phyloP scores from a whole-genome alignment of 352 stramenopile genomes.

The Phytophthora ohioensis region DNA sequence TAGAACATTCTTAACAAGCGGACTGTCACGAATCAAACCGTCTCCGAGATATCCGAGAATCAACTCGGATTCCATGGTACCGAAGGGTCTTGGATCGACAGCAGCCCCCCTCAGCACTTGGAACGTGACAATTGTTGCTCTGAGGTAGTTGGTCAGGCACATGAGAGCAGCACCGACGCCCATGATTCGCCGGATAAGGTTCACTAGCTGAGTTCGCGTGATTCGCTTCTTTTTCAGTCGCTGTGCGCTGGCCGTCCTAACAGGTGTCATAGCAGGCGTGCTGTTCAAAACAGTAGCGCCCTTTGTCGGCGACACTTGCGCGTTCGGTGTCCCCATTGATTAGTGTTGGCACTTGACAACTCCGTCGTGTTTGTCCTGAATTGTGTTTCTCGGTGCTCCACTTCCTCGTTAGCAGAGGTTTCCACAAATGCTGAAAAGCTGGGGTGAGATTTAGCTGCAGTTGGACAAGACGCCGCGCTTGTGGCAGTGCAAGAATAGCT shows the following conservation, averaged over 20 bases:
- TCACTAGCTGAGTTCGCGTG: slow-evolving; percentile 27
- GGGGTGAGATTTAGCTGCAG: background rate
- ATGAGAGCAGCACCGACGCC: slow-evolving; percentile 39
- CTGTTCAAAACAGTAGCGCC: slow-evolving; percentile 2
- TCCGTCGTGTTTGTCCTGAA: background rate
- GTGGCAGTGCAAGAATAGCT: slow-evolving; percentile 14
- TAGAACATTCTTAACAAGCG: slow-evolving; percentile 38
- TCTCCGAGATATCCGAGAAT: slow-evolving; percentile 32
- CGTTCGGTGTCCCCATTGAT: slow-evolving; percentile 16
- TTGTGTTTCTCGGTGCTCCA: background rate
- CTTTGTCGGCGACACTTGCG: slow-evolving; percentile 27
- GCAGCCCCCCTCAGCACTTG: slow-evolving; percentile 27
- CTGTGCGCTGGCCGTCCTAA: slow-evolving; percentile 3
- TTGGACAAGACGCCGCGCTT: slow-evolving; percentile 10
- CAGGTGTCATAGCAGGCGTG: background rate
- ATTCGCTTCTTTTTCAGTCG: slow-evolving; percentile 38
- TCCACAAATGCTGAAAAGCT: slow-evolving; percentile 4
- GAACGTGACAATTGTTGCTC: slow-evolving; percentile 39
- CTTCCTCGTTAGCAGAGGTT: background rate
- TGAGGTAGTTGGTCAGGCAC: slow-evolving; percentile 39
- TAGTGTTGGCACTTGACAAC: background rate
- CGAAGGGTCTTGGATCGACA: slow-evolving; percentile 23
- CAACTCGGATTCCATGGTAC: slow-evolving; percentile 26
- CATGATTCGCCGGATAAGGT: slow-evolving; percentile 32
- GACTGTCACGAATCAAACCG: slow-evolving; percentile 41